A percentile compares a stretch with the other conserved stretches of the same genome.
phyloP scores from a whole-genome alignment of 345 rosid species.

The Euphorbia peplus region DNA sequence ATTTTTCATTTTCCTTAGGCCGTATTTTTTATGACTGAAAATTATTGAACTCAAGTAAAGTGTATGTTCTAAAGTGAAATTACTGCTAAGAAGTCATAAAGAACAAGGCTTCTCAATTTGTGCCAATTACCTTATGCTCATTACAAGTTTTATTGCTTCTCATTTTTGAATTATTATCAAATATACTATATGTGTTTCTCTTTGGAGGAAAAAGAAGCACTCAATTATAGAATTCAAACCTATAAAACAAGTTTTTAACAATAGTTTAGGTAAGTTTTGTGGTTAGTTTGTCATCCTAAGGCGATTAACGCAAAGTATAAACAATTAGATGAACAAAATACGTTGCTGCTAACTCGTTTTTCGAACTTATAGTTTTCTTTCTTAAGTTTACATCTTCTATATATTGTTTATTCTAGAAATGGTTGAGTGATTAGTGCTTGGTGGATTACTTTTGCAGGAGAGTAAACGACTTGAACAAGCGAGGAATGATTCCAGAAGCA shows the following conservation, averaged over 20 bases:
- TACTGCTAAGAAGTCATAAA: no score
- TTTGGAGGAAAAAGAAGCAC: no score
- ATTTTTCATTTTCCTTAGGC: neutral
- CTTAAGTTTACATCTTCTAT: no score
- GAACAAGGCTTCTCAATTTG: no score
- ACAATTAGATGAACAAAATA: neutral
- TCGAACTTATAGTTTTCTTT: no score
- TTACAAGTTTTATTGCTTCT: no score
- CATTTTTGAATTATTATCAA: no score
- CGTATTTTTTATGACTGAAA: no score
- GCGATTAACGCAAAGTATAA: neutral
- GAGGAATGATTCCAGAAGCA: constrained; percentile 25
- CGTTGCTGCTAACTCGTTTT: neutral
- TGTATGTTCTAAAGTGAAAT: no score
- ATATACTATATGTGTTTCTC: no score
- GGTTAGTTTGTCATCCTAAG: neutral
- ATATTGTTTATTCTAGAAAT: neutral
- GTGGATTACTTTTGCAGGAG: constrained; percentile 25
- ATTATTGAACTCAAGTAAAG: no score
- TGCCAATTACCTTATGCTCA: neutral
- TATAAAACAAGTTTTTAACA: neutral
- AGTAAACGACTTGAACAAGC: constrained; percentile 22
- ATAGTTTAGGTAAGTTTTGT: neutral
- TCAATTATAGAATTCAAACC: neutral
- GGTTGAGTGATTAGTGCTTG: neutral